phyloP scores from a whole-genome alignment of 768 basidiomycete species.

The Sistotremastrum niveocremeum region DNA sequence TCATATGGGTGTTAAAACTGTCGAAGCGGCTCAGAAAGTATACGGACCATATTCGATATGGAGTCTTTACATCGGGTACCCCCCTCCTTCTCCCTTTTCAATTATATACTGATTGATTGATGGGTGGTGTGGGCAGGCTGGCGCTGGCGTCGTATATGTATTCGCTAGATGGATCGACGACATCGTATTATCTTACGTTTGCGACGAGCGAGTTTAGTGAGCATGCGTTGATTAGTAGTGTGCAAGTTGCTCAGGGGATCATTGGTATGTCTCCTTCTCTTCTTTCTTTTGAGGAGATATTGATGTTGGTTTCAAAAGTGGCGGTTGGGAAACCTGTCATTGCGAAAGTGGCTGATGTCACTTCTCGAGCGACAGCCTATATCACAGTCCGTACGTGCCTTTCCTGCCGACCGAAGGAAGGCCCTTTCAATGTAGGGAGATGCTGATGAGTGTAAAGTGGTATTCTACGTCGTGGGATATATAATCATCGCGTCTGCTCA shows the following conservation, averaged over 20 bases:
- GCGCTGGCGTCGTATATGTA: slow-evolving; percentile 66
- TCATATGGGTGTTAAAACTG: slow-evolving; percentile 29
- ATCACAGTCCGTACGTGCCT: slow-evolving; percentile 35
- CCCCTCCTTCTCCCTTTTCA: neutral
- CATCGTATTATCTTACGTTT: slow-evolving; percentile 46
- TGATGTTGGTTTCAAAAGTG: no score
- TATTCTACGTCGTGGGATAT: slow-evolving; percentile 49
- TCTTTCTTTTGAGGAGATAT: no score
- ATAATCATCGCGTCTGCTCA: slow-evolving; percentile 39
- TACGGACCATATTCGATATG: slow-evolving; percentile 43
- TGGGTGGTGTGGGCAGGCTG: slow-evolving; percentile 21
- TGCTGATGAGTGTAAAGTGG: slow-evolving; percentile 16
- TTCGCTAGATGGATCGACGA: slow-evolving; percentile 59
- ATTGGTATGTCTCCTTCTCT: slow-evolving; percentile 28
- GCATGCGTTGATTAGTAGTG: slow-evolving; percentile 42
- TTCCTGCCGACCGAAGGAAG: neutral
- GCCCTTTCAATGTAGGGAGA: neutral
- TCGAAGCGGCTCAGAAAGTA: slow-evolving; percentile 38
- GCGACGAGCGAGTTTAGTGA: slow-evolving; percentile 39
- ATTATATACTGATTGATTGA: neutral
- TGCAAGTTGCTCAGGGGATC: slow-evolving; percentile 39
- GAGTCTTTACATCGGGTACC: slow-evolving; percentile 45
- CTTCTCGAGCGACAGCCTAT: slow-evolving; percentile 54
- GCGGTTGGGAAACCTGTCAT: slow-evolving; percentile 53
- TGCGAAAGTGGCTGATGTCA: slow-evolving; percentile 60